phyloP scores from a whole-genome alignment of 371 early-diverging fungal genomes.

The Apophysomyces variabilis region DNA sequence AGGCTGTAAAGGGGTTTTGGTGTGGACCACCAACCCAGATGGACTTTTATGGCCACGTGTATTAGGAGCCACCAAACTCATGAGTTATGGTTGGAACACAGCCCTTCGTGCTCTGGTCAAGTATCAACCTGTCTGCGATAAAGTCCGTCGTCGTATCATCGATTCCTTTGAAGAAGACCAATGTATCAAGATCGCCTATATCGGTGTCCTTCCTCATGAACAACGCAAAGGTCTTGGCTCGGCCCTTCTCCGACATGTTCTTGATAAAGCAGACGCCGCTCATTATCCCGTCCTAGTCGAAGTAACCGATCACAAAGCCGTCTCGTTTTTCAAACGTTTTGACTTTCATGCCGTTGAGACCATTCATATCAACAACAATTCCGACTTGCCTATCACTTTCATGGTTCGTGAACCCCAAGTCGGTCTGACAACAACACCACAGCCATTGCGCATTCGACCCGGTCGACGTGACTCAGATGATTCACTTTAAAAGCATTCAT shows the following conservation, averaged over 20 bases:
- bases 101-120: constrained; percentile 37
- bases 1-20: constrained; percentile 52
- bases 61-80: constrained; percentile 33
- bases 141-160: constrained; percentile 40
- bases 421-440: constrained; percentile 15
- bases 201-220: constrained; percentile 50
- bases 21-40: constrained; percentile 42
- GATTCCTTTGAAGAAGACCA: constrained; percentile 17
- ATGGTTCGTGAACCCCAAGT: constrained; percentile 42
- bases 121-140: constrained; percentile 38
- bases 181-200: constrained; percentile 41
- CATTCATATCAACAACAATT: constrained; percentile 17
- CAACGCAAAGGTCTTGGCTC: constrained; percentile 48
- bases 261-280: constrained; percentile 65
- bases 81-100: constrained; percentile 38
- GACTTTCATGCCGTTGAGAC: constrained; percentile 38
- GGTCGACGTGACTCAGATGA: constrained; percentile 42
- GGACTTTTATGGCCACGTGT: constrained; percentile 34
- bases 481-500: constrained; percentile 8
- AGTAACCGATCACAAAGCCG: constrained; percentile 88
- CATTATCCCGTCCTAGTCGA: constrained; percentile 86
- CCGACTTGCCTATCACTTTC: constrained; percentile 25
- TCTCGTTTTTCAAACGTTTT: constrained; percentile 58
- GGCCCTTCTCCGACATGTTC: constrained; percentile 38
- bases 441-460: constrained; percentile 39